Evolutionary conservation across 169 alveolate genomes (phyloP).

Genomic region (Eimeria nieschulzi): DNA sequence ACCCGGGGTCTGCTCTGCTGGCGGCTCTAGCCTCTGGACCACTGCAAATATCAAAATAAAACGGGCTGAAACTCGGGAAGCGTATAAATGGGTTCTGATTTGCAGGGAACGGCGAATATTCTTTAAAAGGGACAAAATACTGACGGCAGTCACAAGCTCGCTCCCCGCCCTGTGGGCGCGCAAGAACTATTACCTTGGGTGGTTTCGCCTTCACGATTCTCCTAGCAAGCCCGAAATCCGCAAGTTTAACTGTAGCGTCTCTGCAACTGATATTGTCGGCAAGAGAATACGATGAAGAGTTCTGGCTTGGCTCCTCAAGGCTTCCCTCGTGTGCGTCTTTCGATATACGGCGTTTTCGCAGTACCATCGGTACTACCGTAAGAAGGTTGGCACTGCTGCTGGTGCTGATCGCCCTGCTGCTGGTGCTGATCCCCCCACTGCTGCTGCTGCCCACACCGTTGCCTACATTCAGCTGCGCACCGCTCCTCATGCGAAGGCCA

Average conservation of each 20-base stretch:
- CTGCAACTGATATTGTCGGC: background rate
- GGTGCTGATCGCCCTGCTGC: slow-evolving; percentile 13
- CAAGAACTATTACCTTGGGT: no score
- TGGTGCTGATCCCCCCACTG: slow-evolving; percentile 31
- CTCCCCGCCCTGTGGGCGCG: no score
- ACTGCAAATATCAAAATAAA: no score
- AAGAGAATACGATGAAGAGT: slow-evolving; percentile 15
- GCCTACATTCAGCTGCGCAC: background rate
- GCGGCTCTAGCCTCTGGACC: no score
- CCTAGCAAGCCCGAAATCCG: slow-evolving; percentile 42
- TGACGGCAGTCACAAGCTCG: no score
- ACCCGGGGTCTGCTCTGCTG: no score
- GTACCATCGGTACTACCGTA: slow-evolving; percentile 39
- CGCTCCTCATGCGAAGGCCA: background rate
- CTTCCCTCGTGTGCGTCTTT: background rate
- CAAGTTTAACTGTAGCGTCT: slow-evolving; percentile 14
- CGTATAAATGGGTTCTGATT: no score
- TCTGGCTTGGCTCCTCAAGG: background rate
- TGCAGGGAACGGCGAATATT: no score
- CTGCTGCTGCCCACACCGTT: background rate
- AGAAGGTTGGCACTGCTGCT: slow-evolving; percentile 24
- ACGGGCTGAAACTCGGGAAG: no score
- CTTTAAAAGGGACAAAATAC: no score
- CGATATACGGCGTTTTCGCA: slow-evolving; percentile 24
- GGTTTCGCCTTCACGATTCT: slow-evolving; percentile 11